Evolutionary conservation across 179 eudicot genomes (phyloP).

Genomic region (Spergularia azorica): DNA sequence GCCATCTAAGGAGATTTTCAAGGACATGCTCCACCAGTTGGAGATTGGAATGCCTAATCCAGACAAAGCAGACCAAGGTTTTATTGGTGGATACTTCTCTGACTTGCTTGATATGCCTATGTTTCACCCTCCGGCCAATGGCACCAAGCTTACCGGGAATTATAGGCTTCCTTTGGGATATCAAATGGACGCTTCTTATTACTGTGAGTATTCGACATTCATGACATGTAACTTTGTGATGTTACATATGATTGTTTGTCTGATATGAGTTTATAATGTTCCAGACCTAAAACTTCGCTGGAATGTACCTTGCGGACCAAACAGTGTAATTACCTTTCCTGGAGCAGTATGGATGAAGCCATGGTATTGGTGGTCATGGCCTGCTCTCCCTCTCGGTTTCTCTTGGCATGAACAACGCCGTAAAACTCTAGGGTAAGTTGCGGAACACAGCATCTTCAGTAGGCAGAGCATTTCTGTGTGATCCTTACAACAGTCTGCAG

Average conservation of each 20-base stretch:
- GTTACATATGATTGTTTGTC: background rate
- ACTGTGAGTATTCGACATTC: constrained; percentile 50
- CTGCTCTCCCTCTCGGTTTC: constrained; percentile 86
- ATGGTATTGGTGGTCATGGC: constrained; percentile 99
- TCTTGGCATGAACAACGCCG: constrained; percentile 90
- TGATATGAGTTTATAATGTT: constrained; percentile 3
- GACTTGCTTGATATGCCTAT: constrained; percentile 80
- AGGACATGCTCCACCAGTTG: constrained; percentile 67
- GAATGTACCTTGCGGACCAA: constrained; percentile 94
- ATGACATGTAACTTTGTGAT: background rate
- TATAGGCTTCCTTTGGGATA: constrained; percentile 93
- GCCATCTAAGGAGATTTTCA: constrained; percentile 77
- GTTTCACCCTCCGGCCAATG: constrained; percentile 75
- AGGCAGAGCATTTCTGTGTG: no score
- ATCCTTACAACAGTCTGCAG: no score
- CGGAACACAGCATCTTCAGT: background rate
- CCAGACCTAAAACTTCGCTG: constrained; percentile 84
- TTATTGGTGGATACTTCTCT: constrained; percentile 77
- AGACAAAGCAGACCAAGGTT: constrained; percentile 95
- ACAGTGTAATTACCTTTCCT: constrained; percentile 94
- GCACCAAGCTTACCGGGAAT: constrained; percentile 61
- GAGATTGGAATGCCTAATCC: constrained; percentile 56
- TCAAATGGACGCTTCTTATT: constrained; percentile 98
- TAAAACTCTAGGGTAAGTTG: constrained; percentile 69
- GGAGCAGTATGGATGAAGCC: constrained; percentile 91